Evolutionary conservation across 2,329 filamentous ascomycete species (phyloP), one percentile per base, ranked within the genome.

Genomic region (Hymenoscyphus fraxineus): DNA sequence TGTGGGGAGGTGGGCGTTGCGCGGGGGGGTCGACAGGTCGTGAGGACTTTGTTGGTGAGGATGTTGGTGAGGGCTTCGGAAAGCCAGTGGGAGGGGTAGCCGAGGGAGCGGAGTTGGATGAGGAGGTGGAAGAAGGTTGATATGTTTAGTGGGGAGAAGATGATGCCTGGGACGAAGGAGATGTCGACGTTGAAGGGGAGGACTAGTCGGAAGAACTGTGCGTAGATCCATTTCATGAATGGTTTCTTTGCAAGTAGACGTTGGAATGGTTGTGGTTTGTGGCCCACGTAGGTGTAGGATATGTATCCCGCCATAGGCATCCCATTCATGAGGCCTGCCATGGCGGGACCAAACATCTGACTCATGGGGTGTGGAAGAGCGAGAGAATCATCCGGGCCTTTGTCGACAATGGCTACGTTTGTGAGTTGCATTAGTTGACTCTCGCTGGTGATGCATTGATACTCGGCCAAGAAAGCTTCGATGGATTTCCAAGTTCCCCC

Each of bases 31-130:
- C 63, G 59, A 10, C 51, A 47, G 3, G 57, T 65, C 5, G 65
- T 70, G 6, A 27, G 35, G 13, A 70, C 60, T 16, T 60, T 68
- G 54, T 63, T 58, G 12, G 57, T 19, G 13, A 69, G 41, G 40
- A 69, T 67, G 16, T 59, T 67, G 32, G n/a, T 58, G 3, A 70
- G 58, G 10, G 41, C 19, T 41, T 69, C 65, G 13, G 65, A 66
- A 6, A 70, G 41, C 67, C 66, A 69, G 51, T 70, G 65, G n/a
- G 63, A 62, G 9, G 65, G 67, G 41, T 70, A 70, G 19, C 66
- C 67, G 10, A 69, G 38, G 3, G 19, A 38, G 6, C 40, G 41
- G 1, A 69, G 58, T 54, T 68, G 62, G 2, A 40, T 12, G 5
- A 67, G 65, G 19, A 69, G 57, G 9, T 57, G 64, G 38, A 67